phyloP scores from a whole-genome alignment of 768 basidiomycete species.

The Psilocybe cyanescens region DNA sequence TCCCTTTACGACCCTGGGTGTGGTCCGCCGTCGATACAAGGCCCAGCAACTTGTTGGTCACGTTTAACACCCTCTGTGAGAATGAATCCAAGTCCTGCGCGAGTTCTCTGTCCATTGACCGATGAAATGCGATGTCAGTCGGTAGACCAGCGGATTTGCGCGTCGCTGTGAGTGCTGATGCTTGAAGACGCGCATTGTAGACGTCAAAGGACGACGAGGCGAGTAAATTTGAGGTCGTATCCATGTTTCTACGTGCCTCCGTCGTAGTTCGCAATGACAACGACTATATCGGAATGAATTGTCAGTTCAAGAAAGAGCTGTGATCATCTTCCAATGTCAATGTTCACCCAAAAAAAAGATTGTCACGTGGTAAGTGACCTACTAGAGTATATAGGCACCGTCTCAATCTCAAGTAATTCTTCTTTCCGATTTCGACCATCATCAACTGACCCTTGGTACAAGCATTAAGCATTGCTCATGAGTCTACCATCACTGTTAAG shows the following conservation, averaged over 20 bases:
- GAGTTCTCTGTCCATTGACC: constrained; percentile 77
- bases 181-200: constrained; percentile 63
- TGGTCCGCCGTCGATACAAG: constrained; percentile 50
- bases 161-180: constrained; percentile 64
- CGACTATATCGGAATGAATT: no score
- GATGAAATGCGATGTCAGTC: constrained; percentile 84
- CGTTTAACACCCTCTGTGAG: constrained; percentile 63
- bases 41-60: constrained; percentile 67
- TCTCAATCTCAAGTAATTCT: no score
- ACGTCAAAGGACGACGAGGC: constrained; percentile 43
- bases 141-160: constrained; percentile 66
- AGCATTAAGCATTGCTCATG: no score
- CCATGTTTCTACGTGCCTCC: background rate
- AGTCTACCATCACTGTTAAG: no score
- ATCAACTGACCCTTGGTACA: no score
- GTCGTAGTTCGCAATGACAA: background rate
- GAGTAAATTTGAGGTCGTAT: background rate
- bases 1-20: constrained; percentile 45
- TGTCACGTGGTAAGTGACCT: no score
- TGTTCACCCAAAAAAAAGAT: no score
- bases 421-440: no score
- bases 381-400: no score
- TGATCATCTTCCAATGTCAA: no score
- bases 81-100: constrained; percentile 73
- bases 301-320: no score